Evolutionary conservation across 2,329 filamentous ascomycete genomes (phyloP).

Genomic region (Geosmithia flava): DNA sequence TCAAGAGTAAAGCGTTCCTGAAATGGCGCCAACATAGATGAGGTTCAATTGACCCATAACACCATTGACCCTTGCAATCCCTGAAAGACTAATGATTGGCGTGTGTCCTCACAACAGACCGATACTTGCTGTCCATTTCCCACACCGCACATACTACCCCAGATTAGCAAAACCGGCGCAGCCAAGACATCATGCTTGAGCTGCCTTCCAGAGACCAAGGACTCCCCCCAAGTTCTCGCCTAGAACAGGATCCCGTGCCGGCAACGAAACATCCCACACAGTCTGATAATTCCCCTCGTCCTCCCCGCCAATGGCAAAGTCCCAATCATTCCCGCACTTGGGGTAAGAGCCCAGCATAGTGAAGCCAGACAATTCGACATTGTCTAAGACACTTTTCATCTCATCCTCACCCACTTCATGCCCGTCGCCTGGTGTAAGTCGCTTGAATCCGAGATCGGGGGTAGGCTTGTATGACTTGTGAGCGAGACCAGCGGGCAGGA

Average conservation of each 20-base stretch:
- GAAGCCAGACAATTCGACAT: constrained; percentile 15
- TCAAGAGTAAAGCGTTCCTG: too few relatives aligned
- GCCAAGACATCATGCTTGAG: not conserved
- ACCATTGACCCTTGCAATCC: too few relatives aligned
- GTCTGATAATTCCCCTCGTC: constrained; percentile 1
- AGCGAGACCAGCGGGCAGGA: constrained; percentile 40
- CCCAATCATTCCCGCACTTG: not conserved
- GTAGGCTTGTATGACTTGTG: constrained; percentile 34
- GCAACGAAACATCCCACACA: constrained; percentile 1
- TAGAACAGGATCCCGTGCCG: constrained; percentile 1
- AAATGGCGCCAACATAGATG: too few relatives aligned
- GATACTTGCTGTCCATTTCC: too few relatives aligned
- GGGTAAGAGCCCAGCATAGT: constrained; percentile 31
- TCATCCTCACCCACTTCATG: constrained; percentile 18
- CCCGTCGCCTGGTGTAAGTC: constrained; percentile 28
- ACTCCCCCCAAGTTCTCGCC: constrained; percentile 1
- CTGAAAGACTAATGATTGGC: too few relatives aligned
- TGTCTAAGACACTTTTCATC: constrained; percentile 16
- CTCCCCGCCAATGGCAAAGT: constrained; percentile 3
- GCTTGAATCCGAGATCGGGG: constrained; percentile 12
- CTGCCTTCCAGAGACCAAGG: not conserved
- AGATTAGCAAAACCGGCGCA: too few relatives aligned
- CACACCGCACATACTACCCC: too few relatives aligned
- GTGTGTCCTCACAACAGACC: too few relatives aligned
- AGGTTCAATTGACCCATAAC: too few relatives aligned